Conservation (phyloP, 768 basidiomycete genomes). For the Agrocybe chaxingu region DNA sequence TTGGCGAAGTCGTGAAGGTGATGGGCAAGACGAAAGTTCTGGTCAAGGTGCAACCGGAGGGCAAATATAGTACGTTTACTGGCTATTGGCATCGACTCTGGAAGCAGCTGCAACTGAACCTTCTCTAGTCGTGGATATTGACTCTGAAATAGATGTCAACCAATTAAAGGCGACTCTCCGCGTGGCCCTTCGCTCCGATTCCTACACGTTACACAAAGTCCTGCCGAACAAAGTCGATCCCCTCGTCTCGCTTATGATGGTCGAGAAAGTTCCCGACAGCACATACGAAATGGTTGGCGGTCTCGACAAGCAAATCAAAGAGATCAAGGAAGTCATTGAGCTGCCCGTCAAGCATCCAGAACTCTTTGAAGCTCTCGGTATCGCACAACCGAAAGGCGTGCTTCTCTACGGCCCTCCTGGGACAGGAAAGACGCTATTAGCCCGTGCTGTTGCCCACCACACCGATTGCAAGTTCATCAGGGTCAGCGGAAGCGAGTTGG, state of each 20-base stretch:
- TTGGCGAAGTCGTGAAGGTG: constrained; percentile 96
- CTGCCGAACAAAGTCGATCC: constrained; percentile 98
- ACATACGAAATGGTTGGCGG: constrained; percentile 99
- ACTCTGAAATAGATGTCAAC: constrained; percentile 78
- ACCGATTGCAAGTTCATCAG: constrained; percentile 98
- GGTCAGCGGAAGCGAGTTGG: constrained; percentile 89
- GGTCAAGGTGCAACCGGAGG: constrained; percentile 98
- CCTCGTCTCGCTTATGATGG: constrained; percentile 99
- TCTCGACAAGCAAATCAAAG: constrained; percentile 98
- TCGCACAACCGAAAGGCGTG: constrained; percentile 96
- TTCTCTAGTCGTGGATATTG: constrained; percentile 84
- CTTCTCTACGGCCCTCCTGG: constrained; percentile 94
- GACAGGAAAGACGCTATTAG: constrained; percentile 93
- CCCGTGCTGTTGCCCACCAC: constrained; percentile 94
- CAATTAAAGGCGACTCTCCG: constrained; percentile 83
- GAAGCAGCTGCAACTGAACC: background rate
- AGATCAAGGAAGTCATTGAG: constrained; percentile 96
- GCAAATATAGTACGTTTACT: constrained; percentile 88
- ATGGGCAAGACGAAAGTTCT: constrained; percentile 99
- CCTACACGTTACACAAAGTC: constrained; percentile 95
- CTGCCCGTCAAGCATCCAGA: constrained; percentile 97
- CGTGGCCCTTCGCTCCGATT: constrained; percentile 94
- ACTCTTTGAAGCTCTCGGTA: constrained; percentile 92
- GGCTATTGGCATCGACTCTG: background rate
- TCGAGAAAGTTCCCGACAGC: constrained; percentile 98